Evolutionary conservation across 1,284 basidiomycete genomes (phyloP).

Genomic region (Butyriboletus appendiculatus): DNA sequence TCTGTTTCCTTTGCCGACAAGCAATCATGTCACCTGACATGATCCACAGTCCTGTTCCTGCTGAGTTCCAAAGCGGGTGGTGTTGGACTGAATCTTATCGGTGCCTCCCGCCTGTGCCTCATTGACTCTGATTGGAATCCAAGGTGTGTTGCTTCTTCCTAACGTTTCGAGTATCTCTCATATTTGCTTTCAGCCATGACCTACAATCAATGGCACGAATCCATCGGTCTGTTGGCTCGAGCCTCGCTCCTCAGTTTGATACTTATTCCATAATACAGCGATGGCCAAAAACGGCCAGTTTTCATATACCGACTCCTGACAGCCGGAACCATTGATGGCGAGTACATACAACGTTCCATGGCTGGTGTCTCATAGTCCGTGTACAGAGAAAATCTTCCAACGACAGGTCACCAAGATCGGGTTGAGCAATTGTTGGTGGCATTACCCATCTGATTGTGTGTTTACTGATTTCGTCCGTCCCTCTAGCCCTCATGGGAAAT

Average conservation of each 20-base stretch:
- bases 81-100: slow-evolving; percentile 92
- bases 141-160: slow-evolving; percentile 47
- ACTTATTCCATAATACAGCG: slow-evolving; percentile 47
- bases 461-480: slow-evolving; percentile 10
- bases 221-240: slow-evolving; percentile 62
- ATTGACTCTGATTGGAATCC: slow-evolving; percentile 98
- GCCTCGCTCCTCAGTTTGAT: neutral
- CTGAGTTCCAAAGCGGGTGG: slow-evolving; percentile 96
- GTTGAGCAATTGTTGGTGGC: slow-evolving; percentile 75
- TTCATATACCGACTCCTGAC: slow-evolving; percentile 94
- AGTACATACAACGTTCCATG: slow-evolving; percentile 13
- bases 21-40: slow-evolving; percentile 11
- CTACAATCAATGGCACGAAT: slow-evolving; percentile 98
- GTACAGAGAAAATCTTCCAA: slow-evolving; percentile 82
- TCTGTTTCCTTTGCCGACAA: slow-evolving; percentile 38
- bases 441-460: neutral
- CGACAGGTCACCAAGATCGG: slow-evolving; percentile 97
- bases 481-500: slow-evolving; percentile 64
- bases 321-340: slow-evolving; percentile 76
- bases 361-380: slow-evolving; percentile 1
- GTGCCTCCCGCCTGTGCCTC: slow-evolving; percentile 82
- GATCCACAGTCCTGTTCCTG: slow-evolving; percentile 81
- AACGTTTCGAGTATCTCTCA: neutral
- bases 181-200: slow-evolving; percentile 63
- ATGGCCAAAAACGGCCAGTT: slow-evolving; percentile 92